Base-by-base conservation (phyloP, 208 protist species). In the Naegleria lovaniensis region DNA sequence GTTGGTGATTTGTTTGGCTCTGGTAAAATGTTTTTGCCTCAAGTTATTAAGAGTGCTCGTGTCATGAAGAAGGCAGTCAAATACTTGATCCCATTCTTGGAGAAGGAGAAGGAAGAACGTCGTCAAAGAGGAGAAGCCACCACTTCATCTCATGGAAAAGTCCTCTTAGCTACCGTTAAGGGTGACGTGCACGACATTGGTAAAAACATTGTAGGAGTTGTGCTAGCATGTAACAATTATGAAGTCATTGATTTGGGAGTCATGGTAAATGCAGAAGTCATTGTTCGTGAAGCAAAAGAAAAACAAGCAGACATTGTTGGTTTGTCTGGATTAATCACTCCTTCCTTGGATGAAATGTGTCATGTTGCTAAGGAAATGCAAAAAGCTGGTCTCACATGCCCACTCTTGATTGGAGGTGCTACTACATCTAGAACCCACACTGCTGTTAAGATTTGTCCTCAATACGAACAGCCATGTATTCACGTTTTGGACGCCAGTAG, bases 181-280 rank as follows among this genome's bases (percentile, higher is more conserved):
- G 98, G 98, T 88, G 98, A 99, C 92, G 98, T 99, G 36, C 98
- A 99, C 93, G 98, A 99, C 92, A 99, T 99, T 90, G 98, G 98
- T 90, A 99, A 99, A 94, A 99, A 99, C 92, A 99, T 99, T 90
- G 97, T 99, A 9, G 97, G 95, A 83, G 97, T 99, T 22, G 98
- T 99, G 59, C 94, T 99, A 11, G 97, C 96, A 83, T 99, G 98
- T 94, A 99, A 99, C 93, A 98, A 98, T 93, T 99, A 98, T 93
- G 92, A 96, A 90, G 94, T 99, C 7, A 95, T 98, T 79, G 98
- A 99, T 93, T 86, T 98, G 15, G 98, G 98, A 83, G 97, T 99
- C 15, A 99, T 99, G 98, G 94, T 93, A 39, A 91, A 96, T n/a
- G 96, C 94, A 89, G 94, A 97, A 83, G 97, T 97, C 83, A 99